Base-by-base conservation (phyloP, 2,329 filamentous ascomycete genomes). In the Trichoderma sp. region DNA sequence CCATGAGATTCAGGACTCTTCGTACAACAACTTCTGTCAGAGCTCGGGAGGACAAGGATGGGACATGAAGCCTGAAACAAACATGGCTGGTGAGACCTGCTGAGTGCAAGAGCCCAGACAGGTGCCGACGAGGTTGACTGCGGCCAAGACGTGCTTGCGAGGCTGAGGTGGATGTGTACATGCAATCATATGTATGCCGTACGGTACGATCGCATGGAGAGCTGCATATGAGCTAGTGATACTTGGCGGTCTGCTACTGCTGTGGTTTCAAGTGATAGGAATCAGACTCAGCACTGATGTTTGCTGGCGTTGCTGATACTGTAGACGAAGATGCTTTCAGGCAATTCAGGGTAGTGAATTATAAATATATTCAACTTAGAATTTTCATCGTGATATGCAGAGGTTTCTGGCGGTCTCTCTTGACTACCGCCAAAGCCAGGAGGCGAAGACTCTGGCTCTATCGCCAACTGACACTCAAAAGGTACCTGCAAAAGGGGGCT, bases 61-160 rank as follows among this genome's bases (percentile, higher is more conserved):
- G 43, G 43, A 55, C 26, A 28, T 28, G 61, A 50, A 26, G 5
- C 30, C 17, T 64, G 44, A 41, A 50, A 64, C 52, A 50, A 48
- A 43, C 45, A 50, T 19, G 10, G 17, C 21, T 64, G 12, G 61
- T 44, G 44, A 51, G 48, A 44, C 54, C 43, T 21, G 39, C 19
- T 39, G n/a, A 24, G 34, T 17, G 21, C 45, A 50, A 44, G 39
- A 44, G 30, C 39, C 30, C 47, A 19, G 24, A 21, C 21, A 17
- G 21, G 57, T 21, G 19, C n/a, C 7, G 24, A 19, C 48, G 15
- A 12, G 28, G 26, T 51, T 26, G n/a, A 12, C 34, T 14, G 12
- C 34, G 4, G 34, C 34, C 3, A 10, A 14, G 34, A 19, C 7
- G 14, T 44, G n/a, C 56, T 54, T 50, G 17, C 24, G 24, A n/a